Base-by-base conservation (phyloP, 225 moss, liverwort and hornwort species). In the Thuidium tamariscinum region DNA sequence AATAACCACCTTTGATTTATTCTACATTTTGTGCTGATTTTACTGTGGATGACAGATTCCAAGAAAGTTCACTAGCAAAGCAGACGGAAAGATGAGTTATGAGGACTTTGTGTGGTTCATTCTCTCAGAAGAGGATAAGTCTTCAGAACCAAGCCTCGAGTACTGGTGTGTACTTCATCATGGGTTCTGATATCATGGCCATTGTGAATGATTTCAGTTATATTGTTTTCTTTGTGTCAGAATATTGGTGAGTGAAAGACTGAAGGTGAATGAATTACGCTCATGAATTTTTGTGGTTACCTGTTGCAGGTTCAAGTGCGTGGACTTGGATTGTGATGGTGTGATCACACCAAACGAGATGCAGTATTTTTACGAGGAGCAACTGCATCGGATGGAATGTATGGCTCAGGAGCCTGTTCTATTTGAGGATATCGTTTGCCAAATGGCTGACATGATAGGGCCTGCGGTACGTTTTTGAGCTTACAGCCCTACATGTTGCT, bases 41-140 rank as follows among this genome's bases (percentile, higher is more conserved):
- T 30, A 84, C 34, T 81, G 60, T 66, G 84, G 61, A 92, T 90
- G 77, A 80, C 95, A 99, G 98, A 93, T 99, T 90, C 98, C 98
- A 86, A 95, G 97, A 91, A 99, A 97, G 93, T 97, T 99, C 93
- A 97, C 93, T 57, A 99, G 98, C 91, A 94, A 92, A 88, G 95
- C 94, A 77, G 94, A 96, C 78, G 95, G 95, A 34, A 99, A 99
- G 87, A 99, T 99, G 98, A 97, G 98, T 36, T 99, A 99, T 84
- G 98, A 99, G 89, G 98, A 99, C 82, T 99, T 99, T 60, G 98
- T 99, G 64, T 99, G 98, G 98, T 99, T 99, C 87, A 99, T 99
- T 69, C 93, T 99, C 84, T 99, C 98, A 54, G 98, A 99, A 83
- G 98, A 99, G 85, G 98, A 99, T 82, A 99, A 99, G 89, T 99